Conservation (phyloP, 345 rosid species). For the Eucalyptus marginata region DNA sequence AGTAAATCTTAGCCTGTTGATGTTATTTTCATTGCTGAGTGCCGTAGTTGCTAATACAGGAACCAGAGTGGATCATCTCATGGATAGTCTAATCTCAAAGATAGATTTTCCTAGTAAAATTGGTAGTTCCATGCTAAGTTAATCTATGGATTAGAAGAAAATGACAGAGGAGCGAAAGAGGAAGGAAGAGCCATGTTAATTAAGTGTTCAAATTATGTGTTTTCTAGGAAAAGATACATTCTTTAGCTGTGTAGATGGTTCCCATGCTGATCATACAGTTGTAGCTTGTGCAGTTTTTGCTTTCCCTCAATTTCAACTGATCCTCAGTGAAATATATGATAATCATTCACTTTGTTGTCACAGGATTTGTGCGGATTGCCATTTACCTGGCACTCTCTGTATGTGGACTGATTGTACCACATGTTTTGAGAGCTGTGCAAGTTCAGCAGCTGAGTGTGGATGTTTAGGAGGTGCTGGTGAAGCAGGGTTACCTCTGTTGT, state of each 20-base stretch:
- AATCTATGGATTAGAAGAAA: not conserved
- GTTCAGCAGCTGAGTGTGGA: slow-evolving; percentile 89
- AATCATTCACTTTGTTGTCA: slow-evolving; percentile 1
- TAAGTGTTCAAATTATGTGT: not conserved
- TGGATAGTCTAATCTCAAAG: not conserved
- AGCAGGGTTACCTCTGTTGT: slow-evolving; percentile 85
- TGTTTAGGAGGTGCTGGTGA: slow-evolving; percentile 99
- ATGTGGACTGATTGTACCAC: slow-evolving; percentile 99
- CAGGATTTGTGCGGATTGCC: slow-evolving; percentile 98
- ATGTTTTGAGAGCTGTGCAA: slow-evolving; percentile 93
- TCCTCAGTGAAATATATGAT: not conserved
- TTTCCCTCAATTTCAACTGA: not conserved
- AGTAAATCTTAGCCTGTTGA: not conserved
- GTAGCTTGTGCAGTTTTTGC: not conserved
- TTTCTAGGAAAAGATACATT: not conserved
- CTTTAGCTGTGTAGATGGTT: not conserved
- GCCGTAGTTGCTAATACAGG: not conserved
- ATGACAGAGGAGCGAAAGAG: not conserved
- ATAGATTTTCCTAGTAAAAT: not conserved
- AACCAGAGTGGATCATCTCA: not conserved
- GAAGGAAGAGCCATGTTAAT: not conserved
- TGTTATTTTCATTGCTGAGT: not conserved
- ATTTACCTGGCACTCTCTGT: slow-evolving; percentile 94
- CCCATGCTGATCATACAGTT: not conserved
- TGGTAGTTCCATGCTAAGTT: not conserved